Percentiles rank a stretch among this genome's conserved stretches.
Evolutionary conservation across 441 rosid genomes (phyloP).

Genomic region (Pelargonium australe): DNA sequence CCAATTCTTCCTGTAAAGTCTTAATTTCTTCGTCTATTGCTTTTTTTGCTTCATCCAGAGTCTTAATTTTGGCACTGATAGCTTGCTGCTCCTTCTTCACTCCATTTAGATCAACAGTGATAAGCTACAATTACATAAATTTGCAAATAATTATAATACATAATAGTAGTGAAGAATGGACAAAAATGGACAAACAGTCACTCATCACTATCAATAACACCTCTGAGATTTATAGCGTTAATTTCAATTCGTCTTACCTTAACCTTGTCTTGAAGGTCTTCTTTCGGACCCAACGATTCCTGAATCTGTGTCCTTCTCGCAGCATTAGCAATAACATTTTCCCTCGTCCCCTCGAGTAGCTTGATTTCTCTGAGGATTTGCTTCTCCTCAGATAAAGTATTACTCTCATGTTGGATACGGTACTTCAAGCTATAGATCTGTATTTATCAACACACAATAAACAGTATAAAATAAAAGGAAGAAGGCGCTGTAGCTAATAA

Average conservation of each 20-base stretch:
- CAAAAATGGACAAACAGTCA: too few species aligned
- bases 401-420: slow-evolving; percentile 89
- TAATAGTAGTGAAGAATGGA: too few species aligned
- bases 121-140: slow-evolving; percentile 39
- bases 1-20: slow-evolving; percentile 42
- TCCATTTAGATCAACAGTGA: slow-evolving; percentile 63
- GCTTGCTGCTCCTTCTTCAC: slow-evolving; percentile 62
- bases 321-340: slow-evolving; percentile 74
- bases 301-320: slow-evolving; percentile 76
- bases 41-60: slow-evolving; percentile 35
- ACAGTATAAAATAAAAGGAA: neutral
- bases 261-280: slow-evolving; percentile 84
- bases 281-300: slow-evolving; percentile 84
- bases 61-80: slow-evolving; percentile 35
- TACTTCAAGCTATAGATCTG: slow-evolving; percentile 78
- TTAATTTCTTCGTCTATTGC: slow-evolving; percentile 38
- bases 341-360: slow-evolving; percentile 90
- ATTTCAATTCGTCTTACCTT: slow-evolving; percentile 48
- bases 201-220: too few species aligned
- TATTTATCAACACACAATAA: slow-evolving; percentile 25
- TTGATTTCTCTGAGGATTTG: slow-evolving; percentile 82
- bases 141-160: neutral
- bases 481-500: neutral
- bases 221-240: neutral
- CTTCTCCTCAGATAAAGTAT: slow-evolving; percentile 83